Conservation (phyloP, 495 filamentous ascomycete species). For the Cercophora newfieldiana region DNA sequence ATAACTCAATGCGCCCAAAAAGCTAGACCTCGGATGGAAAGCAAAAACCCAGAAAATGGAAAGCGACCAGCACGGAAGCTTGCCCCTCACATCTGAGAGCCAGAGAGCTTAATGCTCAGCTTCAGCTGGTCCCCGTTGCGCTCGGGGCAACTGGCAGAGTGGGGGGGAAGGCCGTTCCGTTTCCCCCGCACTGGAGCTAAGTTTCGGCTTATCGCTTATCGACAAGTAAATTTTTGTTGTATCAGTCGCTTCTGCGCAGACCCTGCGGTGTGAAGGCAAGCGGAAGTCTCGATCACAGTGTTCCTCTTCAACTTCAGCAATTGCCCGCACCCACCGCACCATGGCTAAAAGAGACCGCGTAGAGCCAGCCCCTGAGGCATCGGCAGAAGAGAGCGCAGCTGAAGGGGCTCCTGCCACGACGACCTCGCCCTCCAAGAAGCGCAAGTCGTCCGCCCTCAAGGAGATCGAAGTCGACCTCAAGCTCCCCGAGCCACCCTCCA, state of each 20-base stretch:
- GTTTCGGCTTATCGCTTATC: constrained; percentile 18
- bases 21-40: neutral
- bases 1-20: neutral
- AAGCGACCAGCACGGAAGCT: neutral
- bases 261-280: neutral
- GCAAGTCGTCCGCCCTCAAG: constrained; percentile 62
- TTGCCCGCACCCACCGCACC: neutral
- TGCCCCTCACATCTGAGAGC: neutral
- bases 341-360: constrained; percentile 13
- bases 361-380: neutral
- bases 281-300: neutral
- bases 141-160: neutral
- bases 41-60: neutral
- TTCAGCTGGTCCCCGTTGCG: neutral
- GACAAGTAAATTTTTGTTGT: constrained; percentile 5
- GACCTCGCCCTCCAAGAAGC: constrained; percentile 55
- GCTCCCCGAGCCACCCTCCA: constrained; percentile 88
- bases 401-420: too few species aligned
- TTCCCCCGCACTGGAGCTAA: neutral
- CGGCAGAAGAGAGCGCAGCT: neutral
- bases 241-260: neutral
- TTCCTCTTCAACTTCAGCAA: neutral
- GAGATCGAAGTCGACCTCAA: constrained; percentile 88
- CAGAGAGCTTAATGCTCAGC: neutral
- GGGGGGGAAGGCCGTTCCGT: neutral